A percentile compares a stretch with the other conserved stretches of the same genome.
Conservation (phyloP, 768 basidiomycete species). For the Psilocybe cubensis region DNA sequence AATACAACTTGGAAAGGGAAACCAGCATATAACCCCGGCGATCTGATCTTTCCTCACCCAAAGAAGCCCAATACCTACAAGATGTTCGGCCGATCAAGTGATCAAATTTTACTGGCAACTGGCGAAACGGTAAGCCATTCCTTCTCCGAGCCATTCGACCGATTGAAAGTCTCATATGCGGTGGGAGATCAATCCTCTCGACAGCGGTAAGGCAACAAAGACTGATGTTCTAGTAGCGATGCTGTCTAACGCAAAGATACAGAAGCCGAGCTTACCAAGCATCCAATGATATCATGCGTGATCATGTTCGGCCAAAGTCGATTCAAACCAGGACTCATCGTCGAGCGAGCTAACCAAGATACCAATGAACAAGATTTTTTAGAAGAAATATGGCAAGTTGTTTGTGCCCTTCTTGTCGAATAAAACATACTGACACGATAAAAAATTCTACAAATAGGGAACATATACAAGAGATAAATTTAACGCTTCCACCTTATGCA, state of each 20-base stretch:
- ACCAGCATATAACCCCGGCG: conserved; percentile 9
- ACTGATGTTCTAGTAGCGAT: neutral
- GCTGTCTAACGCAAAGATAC: neutral
- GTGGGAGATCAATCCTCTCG: conserved; percentile 5
- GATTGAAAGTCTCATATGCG: too few relatives aligned
- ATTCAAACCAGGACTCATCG: neutral
- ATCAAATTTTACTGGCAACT: conserved; percentile 9
- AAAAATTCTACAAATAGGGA: neutral
- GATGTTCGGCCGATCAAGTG: conserved; percentile 6
- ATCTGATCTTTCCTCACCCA: conserved; percentile 6
- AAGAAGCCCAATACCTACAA: conserved; percentile 4
- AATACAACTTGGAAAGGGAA: conserved; percentile 6
- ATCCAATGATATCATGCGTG: neutral
- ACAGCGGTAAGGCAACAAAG: neutral
- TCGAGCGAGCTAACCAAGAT: too few relatives aligned
- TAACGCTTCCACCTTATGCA: neutral
- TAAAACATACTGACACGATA: too few relatives aligned
- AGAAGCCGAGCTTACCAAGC: conserved; percentile 9
- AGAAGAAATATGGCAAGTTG: too few relatives aligned
- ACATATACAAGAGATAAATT: neutral
- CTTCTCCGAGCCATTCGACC: neutral
- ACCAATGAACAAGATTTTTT: too few relatives aligned
- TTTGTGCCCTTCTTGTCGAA: too few relatives aligned
- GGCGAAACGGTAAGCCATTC: conserved; percentile 4
- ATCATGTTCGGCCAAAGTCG: conserved; percentile 11